These are phyloP conservation scores for Penicillium sp. DNA, from an alignment of 2,329 filamentous ascomycete species.

Conservation along the genomic window DNA sequence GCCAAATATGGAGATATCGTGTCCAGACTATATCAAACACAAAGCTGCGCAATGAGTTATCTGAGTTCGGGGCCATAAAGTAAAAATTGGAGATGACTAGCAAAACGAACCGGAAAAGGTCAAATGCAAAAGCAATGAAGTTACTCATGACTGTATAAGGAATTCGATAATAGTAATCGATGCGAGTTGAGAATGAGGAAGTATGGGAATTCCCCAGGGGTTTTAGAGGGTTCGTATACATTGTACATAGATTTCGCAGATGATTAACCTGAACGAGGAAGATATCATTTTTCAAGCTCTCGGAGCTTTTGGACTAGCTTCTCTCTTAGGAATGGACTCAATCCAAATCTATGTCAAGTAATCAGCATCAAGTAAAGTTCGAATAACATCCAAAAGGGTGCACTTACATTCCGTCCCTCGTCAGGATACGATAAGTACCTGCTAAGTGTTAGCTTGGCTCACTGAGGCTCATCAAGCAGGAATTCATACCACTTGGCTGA, in stretches of 20 bases:
- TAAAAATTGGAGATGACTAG: too few relatives aligned
- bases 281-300: conserved; percentile 27
- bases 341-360: conserved; percentile 40
- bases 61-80: too few relatives aligned
- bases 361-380: conserved; percentile 22
- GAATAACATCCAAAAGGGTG: background rate
- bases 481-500: conserved; percentile 54
- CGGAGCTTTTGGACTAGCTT: conserved; percentile 51
- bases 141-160: background rate
- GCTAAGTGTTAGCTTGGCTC: conserved; percentile 14
- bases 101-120: background rate
- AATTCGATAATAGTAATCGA: background rate
- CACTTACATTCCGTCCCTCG: conserved; percentile 59
- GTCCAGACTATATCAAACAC: too few relatives aligned
- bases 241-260: background rate
- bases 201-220: too few relatives aligned
- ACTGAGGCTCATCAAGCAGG: background rate
- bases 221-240: background rate
- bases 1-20: background rate
- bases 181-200: background rate
- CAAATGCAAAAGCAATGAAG: background rate
- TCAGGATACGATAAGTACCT: conserved; percentile 61
- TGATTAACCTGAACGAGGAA: background rate
- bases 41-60: too few relatives aligned
- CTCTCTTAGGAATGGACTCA: conserved; percentile 51